Evolutionary conservation across 352 stramenopile species (phyloP).

Genomic region (Lagenidium giganteum): DNA sequence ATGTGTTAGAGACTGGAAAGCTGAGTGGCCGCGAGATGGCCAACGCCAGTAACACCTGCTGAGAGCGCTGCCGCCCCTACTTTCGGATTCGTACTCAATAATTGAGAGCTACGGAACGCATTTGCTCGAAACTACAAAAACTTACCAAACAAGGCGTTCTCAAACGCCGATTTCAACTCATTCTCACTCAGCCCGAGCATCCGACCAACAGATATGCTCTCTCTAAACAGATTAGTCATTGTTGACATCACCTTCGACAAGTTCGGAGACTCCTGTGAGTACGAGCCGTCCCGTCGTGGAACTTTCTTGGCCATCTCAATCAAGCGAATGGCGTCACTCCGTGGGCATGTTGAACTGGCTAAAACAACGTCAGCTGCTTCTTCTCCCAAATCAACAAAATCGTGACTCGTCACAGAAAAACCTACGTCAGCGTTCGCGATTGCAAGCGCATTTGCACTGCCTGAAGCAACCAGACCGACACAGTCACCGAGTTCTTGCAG

Average conservation of each 20-base stretch:
- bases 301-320: constrained; percentile 42
- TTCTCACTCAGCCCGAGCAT: constrained; percentile 24
- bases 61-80: constrained; percentile 12
- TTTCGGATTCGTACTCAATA: constrained; percentile 15
- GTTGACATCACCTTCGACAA: constrained; percentile 9
- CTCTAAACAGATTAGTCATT: constrained; percentile 28
- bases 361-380: constrained; percentile 41
- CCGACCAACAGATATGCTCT: constrained; percentile 23
- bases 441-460: constrained; percentile 35
- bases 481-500: constrained; percentile 47
- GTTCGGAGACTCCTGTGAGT: too few relatives aligned
- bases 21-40: neutral
- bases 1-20: constrained; percentile 13
- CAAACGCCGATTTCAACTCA: constrained; percentile 29
- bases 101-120: constrained; percentile 22
- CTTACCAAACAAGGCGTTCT: constrained; percentile 13
- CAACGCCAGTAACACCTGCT: constrained; percentile 13
- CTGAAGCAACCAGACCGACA: constrained; percentile 37
- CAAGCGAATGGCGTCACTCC: constrained; percentile 41
- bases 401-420: constrained; percentile 34
- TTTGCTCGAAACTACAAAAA: constrained; percentile 14
- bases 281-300: too few relatives aligned
- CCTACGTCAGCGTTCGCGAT: constrained; percentile 40
- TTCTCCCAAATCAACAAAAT: constrained; percentile 43
- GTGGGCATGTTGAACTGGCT: constrained; percentile 28